phyloP scores from a whole-genome alignment of 352 stramenopile species.

The Phytophthora constricta region DNA sequence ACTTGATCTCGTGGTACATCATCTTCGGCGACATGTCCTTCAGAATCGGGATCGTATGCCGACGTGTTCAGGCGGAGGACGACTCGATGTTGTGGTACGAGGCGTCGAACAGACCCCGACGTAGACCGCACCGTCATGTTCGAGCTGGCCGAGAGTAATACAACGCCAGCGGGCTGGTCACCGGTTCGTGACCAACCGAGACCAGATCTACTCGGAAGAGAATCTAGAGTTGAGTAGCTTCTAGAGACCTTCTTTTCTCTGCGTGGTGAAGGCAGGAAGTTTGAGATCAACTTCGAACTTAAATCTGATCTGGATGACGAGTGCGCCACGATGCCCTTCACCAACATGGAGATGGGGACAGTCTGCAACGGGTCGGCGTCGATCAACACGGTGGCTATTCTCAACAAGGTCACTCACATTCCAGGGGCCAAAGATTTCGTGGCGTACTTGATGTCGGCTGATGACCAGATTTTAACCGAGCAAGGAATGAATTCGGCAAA shows the following conservation, averaged over 20 bases:
- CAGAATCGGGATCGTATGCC: constrained; percentile 32
- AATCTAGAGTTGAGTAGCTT: constrained; percentile 38
- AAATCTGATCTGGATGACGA: constrained; percentile 30
- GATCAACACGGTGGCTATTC: constrained; percentile 39
- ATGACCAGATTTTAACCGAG: constrained; percentile 31
- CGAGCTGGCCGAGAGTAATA: constrained; percentile 45
- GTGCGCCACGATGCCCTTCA: constrained; percentile 40
- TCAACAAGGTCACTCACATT: constrained; percentile 41
- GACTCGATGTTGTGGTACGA: constrained; percentile 42
- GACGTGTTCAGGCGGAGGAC: constrained; percentile 39
- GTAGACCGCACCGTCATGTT: constrained; percentile 45
- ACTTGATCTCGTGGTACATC: constrained; percentile 45
- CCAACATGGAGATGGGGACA: constrained; percentile 36
- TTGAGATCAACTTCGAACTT: constrained; percentile 42
- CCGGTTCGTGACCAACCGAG: constrained; percentile 35
- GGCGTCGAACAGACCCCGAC: constrained; percentile 36
- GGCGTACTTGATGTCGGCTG: constrained; percentile 32
- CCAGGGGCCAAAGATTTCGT: constrained; percentile 41
- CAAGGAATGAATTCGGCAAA: constrained; percentile 40
- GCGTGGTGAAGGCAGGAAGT: constrained; percentile 31
- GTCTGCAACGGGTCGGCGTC: constrained; percentile 45
- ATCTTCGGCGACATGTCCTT: constrained; percentile 38
- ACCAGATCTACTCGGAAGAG: constrained; percentile 46
- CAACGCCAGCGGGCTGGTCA: constrained; percentile 26
- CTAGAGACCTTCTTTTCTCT: constrained; percentile 42